These are phyloP conservation scores for Neocallimastix lanati DNA, from an alignment of 192 early-diverging fungal species.

Conservation along the genomic window DNA sequence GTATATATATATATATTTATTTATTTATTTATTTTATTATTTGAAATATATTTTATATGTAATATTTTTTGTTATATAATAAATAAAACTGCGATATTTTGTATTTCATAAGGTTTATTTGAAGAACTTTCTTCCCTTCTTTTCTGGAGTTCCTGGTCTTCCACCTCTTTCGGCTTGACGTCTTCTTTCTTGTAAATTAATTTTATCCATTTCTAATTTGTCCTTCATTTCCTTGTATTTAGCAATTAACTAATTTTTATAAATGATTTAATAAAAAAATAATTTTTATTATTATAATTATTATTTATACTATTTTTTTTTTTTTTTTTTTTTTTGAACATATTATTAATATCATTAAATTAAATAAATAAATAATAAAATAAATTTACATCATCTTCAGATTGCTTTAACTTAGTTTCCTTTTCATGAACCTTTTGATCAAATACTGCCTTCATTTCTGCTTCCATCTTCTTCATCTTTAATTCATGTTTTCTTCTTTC, in stretches of 20 bases:
- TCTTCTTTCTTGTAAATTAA: slow-evolving; percentile 94
- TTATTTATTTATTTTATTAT: no score
- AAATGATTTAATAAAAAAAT: no score
- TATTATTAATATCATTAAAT: no score
- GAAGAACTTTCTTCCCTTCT: slow-evolving; percentile 57
- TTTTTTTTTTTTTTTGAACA: no score
- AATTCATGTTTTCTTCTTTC: slow-evolving; percentile 79
- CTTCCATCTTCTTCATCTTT: slow-evolving; percentile 95
- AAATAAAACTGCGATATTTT: no score
- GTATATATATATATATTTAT: no score
- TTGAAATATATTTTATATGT: no score
- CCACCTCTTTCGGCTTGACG: slow-evolving; percentile 5
- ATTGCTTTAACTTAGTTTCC: slow-evolving; percentile 92
- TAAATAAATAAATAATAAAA: no score
- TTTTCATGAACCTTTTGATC: slow-evolving; percentile 97
- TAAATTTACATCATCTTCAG: slow-evolving; percentile 57
- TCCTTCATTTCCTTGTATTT: slow-evolving; percentile 98
- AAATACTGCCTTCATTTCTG: slow-evolving; percentile 97
- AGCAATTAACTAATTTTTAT: slow-evolving; percentile 60
- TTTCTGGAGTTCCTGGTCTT: slow-evolving; percentile 53
- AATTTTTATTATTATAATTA: no score
- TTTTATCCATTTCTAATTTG: slow-evolving; percentile 78
- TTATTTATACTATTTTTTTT: no score
- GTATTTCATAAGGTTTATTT: slow-evolving; percentile 8
- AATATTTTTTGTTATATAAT: no score